A percentile compares a stretch with the other conserved stretches of the same genome.
These are phyloP conservation scores for Sonneratia caseolaris DNA, from an alignment of 345 rosid genomes.

Conservation along the genomic window DNA sequence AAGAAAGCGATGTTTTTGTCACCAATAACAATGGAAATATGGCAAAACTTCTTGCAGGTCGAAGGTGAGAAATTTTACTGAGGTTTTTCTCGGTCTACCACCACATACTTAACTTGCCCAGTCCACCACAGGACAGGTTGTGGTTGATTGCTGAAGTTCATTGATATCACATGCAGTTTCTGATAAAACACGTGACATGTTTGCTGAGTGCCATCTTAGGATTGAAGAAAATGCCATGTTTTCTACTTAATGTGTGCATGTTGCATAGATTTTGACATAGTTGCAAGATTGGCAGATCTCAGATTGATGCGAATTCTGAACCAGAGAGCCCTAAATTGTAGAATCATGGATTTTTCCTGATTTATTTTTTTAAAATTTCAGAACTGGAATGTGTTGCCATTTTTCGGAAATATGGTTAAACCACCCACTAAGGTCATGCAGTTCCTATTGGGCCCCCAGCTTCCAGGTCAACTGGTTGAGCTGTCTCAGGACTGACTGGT, in stretches of 20 bases:
- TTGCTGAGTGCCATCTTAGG: background rate
- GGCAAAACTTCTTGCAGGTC: constrained; percentile 98
- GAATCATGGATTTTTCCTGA: background rate
- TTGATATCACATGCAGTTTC: too few species aligned
- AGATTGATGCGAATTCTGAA: background rate
- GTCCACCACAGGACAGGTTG: background rate
- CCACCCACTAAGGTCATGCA: background rate
- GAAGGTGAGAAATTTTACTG: constrained; percentile 52
- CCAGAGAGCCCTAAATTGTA: background rate
- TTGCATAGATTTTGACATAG: background rate
- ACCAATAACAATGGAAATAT: constrained; percentile 96
- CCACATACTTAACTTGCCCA: background rate
- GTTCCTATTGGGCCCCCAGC: background rate
- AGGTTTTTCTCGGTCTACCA: background rate
- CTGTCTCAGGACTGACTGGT: background rate
- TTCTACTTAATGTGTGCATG: background rate
- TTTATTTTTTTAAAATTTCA: background rate
- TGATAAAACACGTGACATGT: background rate
- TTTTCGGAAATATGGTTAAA: background rate
- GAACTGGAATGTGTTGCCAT: background rate
- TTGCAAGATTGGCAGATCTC: background rate
- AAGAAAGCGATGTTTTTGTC: constrained; percentile 90
- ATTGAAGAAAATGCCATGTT: background rate
- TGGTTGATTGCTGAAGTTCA: background rate
- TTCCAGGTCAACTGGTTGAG: background rate